Percentiles rank a stretch among this genome's conserved stretches.
Conservation (phyloP, 345 rosid genomes). For the Gossypium stocksii region DNA sequence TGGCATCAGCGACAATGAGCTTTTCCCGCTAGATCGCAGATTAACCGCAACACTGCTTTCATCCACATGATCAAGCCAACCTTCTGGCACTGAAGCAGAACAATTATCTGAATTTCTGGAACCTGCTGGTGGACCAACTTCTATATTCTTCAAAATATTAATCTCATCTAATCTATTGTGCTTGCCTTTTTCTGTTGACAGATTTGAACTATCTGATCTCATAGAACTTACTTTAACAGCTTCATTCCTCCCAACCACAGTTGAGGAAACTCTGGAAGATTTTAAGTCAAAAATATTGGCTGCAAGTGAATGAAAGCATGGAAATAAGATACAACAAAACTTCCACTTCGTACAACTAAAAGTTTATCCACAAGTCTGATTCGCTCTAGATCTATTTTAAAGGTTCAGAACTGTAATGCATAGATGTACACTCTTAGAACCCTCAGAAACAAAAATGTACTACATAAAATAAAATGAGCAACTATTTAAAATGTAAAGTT, state of each 20-base stretch:
- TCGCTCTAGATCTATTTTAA: not conserved
- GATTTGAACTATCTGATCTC: conserved; percentile 28
- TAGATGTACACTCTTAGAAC: not conserved
- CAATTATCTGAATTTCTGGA: conserved; percentile 26
- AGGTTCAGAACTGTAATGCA: not conserved
- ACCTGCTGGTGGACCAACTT: conserved; percentile 24
- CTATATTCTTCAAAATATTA: conserved; percentile 24
- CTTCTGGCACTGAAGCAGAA: conserved; percentile 22
- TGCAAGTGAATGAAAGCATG: conserved; percentile 16
- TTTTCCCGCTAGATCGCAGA: conserved; percentile 21
- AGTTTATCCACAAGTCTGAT: not conserved
- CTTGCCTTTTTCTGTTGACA: conserved; percentile 32
- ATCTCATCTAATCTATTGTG: conserved; percentile 26
- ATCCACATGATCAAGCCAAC: conserved; percentile 22
- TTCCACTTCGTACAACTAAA: not conserved
- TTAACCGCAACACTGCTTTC: conserved; percentile 19
- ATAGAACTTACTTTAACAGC: conserved; percentile 17
- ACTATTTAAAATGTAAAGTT: not conserved
- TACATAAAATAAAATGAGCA: not conserved
- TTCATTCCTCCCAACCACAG: conserved; percentile 18
- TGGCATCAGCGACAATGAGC: conserved; percentile 23
- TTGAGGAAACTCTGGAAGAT: conserved; percentile 26
- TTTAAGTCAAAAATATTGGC: conserved; percentile 17
- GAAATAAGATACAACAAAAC: not conserved
- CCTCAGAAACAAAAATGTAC: not conserved